Conservation (phyloP, 2,329 filamentous ascomycete species). For the Neopestalotiopsis sp. region DNA sequence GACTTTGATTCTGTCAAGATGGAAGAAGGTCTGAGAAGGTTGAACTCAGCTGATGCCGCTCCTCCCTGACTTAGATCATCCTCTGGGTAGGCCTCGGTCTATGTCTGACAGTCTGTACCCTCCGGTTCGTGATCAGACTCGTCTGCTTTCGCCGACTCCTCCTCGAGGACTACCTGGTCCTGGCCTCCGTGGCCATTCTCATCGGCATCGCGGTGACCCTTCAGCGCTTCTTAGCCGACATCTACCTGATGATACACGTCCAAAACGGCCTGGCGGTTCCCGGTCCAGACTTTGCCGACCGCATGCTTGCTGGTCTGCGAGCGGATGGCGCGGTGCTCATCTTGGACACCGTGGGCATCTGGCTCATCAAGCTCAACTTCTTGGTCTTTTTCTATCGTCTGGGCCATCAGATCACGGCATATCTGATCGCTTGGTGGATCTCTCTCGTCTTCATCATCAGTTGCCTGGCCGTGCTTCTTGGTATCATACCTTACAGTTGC, state of each 20-base stretch:
- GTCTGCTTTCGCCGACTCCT: slow-evolving; percentile 12
- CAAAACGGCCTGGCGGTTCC: not conserved
- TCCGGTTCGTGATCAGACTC: slow-evolving; percentile 1
- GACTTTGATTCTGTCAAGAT: not conserved
- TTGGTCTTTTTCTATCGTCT: slow-evolving; percentile 24
- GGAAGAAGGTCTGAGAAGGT: not conserved
- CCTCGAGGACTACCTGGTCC: slow-evolving; percentile 17
- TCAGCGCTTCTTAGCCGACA: not conserved
- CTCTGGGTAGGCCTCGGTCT: not conserved
- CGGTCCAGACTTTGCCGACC: not conserved
- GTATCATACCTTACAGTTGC: slow-evolving; percentile 21
- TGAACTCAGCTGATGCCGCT: not conserved
- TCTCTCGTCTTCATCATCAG: slow-evolving; percentile 21
- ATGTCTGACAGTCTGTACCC: slow-evolving; percentile 2
- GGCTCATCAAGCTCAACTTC: slow-evolving; percentile 25
- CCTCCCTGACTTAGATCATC: slow-evolving; percentile 2
- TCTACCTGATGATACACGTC: slow-evolving; percentile 4
- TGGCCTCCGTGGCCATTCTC: not conserved
- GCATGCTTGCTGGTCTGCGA: not conserved
- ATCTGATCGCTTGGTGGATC: slow-evolving; percentile 25
- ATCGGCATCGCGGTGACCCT: not conserved
- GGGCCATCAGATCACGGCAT: slow-evolving; percentile 15
- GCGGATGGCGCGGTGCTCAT: not conserved
- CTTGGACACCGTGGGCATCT: slow-evolving; percentile 21
- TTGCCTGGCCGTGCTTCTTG: slow-evolving; percentile 16